phyloP scores from a whole-genome alignment of 345 rosid genomes.

The Brassica carinata region DNA sequence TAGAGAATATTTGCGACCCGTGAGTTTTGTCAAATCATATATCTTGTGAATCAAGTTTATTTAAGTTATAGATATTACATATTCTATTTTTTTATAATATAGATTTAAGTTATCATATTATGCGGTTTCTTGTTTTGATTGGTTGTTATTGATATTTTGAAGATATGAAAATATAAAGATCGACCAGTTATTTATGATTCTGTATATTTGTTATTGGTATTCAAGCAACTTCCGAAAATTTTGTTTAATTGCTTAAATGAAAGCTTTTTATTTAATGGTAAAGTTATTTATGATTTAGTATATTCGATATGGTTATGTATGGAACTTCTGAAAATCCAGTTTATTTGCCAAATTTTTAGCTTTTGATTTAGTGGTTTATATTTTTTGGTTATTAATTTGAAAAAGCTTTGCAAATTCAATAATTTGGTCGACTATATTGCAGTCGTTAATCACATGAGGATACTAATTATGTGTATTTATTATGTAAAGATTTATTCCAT shows the following conservation, averaged over 20 bases:
- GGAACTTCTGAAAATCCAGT: background rate
- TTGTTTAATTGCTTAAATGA: background rate
- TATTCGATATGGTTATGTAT: background rate
- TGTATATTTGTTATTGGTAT: too few species aligned
- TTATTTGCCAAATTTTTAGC: background rate
- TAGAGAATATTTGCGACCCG: background rate
- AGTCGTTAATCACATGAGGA: too few species aligned
- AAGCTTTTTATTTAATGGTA: too few species aligned
- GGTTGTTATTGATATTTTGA: too few species aligned
- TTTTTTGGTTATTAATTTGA: background rate
- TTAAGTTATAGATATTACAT: too few species aligned
- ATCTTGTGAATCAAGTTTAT: background rate
- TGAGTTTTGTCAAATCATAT: background rate
- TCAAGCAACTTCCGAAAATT: background rate
- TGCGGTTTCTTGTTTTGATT: too few species aligned
- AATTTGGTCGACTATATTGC: too few species aligned
- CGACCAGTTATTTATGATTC: too few species aligned
- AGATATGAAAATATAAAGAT: too few species aligned
- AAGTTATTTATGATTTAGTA: background rate
- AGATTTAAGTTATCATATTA: too few species aligned
- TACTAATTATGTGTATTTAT: background rate
- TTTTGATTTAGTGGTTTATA: background rate
- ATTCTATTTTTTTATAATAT: too few species aligned
- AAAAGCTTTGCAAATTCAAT: too few species aligned
- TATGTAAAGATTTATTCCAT: background rate